Percentiles rank a stretch among this genome's conserved stretches.
Evolutionary conservation across 2,329 filamentous ascomycete species (phyloP).

Genomic region (Fusarium sp.): DNA sequence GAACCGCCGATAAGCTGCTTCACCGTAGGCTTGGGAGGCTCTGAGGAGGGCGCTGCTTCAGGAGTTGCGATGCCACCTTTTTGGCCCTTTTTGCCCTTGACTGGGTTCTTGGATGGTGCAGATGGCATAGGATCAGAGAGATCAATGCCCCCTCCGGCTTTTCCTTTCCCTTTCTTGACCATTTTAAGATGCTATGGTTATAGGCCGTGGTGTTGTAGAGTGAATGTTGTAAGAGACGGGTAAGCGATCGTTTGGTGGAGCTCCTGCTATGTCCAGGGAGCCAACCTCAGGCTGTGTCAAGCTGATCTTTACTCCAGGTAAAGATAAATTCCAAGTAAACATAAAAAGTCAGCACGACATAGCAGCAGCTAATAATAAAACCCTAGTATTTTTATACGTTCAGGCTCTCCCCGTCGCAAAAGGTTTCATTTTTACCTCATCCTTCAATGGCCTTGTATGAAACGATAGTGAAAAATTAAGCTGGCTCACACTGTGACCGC

Average conservation of each 20-base stretch:
- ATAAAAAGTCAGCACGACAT: not conserved
- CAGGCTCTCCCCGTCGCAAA: not conserved
- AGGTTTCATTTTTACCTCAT: not conserved
- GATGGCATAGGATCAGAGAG: conserved; percentile 53
- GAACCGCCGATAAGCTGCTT: conserved; percentile 92
- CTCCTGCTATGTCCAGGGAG: conserved; percentile 12
- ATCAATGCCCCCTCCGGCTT: conserved; percentile 52
- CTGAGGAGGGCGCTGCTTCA: conserved; percentile 55
- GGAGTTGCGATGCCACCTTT: conserved; percentile 49
- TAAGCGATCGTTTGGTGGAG: conserved; percentile 36
- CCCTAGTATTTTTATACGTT: not conserved
- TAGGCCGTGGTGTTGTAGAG: conserved; percentile 21
- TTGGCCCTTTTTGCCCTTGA: conserved; percentile 59
- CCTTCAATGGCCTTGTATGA: not conserved
- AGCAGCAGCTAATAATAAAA: no score
- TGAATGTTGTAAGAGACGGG: conserved; percentile 21
- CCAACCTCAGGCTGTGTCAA: not conserved
- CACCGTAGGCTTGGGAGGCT: conserved; percentile 71
- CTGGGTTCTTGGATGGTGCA: conserved; percentile 58
- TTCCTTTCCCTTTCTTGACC: conserved; percentile 68
- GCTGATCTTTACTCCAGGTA: conserved; percentile 1
- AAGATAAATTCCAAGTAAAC: not conserved
- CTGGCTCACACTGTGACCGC: not conserved
- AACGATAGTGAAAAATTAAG: not conserved
- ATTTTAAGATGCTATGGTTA: conserved; percentile 50